Base-by-base conservation (phyloP, 805 yeast species). In the Candida maesae region DNA sequence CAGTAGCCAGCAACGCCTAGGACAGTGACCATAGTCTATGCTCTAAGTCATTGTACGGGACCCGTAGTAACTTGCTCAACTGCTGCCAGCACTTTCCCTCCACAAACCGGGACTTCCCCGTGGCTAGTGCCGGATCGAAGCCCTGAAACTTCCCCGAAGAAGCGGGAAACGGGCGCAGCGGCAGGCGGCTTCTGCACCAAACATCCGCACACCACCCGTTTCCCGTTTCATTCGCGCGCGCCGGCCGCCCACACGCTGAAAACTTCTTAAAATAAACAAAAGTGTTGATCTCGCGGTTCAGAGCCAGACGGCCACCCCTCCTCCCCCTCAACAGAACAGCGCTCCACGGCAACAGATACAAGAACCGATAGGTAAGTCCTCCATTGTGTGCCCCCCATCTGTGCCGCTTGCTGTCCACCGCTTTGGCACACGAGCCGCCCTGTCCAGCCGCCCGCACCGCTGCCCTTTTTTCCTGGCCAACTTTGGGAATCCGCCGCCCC, bases 261-360 rank as follows among this genome's bases (percentile, higher is more conserved):
- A 42, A 45, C 43, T 45, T 46, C 49, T 42, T 40, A 39, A 42
- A 46, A 46, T 46, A 42, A 46, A 46, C 49, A 46, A 35, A n/a
- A 34, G 42, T 33, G 24, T 31, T 31, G 38, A 37, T 39, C 39
- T 33, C 38, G 39, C 32, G 35, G 33, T 14, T 27, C 32, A 38
- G 33, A 28, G 32, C 29, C 26, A 13, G 33, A 20, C 29, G 34
- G 23, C n/a, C n/a, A n/a, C n/a, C n/a, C 24, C 10, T 21, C 24
- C 7, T 10, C 24, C 7, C 24, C 7, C 24, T 7, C 7, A 21
- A 10, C 24, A 21, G 24, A 21, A 21, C 24, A 21, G 24, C 24
- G 24, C 24, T 21, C 24, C 24, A 21, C 24, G 24, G 24, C 31
- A 14, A 28, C 18, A 17, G 31, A 28, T 16, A 6, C 18, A 17